Base-by-base conservation (phyloP, 2,329 filamentous ascomycete species). In the Cordyceps javanica region DNA sequence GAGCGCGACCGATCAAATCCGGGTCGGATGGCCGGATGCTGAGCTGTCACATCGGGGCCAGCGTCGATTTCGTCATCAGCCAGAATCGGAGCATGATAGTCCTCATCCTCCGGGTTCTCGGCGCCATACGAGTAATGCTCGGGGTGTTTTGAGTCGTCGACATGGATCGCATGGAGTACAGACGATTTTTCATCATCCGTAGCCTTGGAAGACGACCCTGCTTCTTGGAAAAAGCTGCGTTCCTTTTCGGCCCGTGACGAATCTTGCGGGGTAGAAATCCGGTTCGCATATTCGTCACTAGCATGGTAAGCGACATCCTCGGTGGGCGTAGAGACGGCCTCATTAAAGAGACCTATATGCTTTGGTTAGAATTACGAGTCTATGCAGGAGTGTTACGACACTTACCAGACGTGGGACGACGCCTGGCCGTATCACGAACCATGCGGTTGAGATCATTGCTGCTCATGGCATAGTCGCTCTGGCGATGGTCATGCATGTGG, bases 221-320 rank as follows among this genome's bases (percentile, higher is more conserved):
- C 41, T 8, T 39, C 26, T 11, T 26, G 23, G 36, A 55, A 58
- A 13, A 54, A 55, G 57, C 42, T 54, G 28, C n/a, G 48, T 16
- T 28, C 50, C 26, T 58, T 58, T 42, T 49, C 57, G 34, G 50
- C 26, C 7, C 55, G 42, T 61, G 66, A 72, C 62, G 67, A 72
- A 16, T 83, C 82, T 51, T 74, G 79, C 9, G 88, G 88, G n/a
- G 89, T 89, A 45, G 83, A 79, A 60, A 91, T 85, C 60, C 90
- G 87, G 30, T 87, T 88, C 16, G 86, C 80, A 68, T 91, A 96
- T 68, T 96, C 87, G 62, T 97, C 91, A 11, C 85, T 87, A 13
- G 91, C 93, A 61, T 91, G 83, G 74, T 92, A 96, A 21, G 90
- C 94, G 65, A 96, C 85, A 69, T 97, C 89, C 66, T 97, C 93